phyloP scores from a whole-genome alignment of 2,329 filamentous ascomycete species.

The Magnaporthiopsis incrustans region DNA sequence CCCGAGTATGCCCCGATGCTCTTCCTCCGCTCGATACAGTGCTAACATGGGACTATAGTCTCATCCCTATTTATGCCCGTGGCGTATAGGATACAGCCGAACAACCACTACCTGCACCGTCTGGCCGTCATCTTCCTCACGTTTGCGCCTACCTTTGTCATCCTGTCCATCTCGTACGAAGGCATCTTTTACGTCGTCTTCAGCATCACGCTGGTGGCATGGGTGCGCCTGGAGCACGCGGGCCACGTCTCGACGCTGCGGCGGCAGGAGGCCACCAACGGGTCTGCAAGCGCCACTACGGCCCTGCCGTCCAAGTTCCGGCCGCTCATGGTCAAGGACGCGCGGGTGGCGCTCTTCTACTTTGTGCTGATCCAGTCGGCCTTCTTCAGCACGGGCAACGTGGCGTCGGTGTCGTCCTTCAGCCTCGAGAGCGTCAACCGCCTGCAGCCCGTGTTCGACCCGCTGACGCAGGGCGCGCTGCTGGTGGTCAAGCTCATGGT shows the following conservation, averaged over 20 bases:
- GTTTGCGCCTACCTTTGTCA: constrained; percentile 88
- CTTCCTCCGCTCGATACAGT: background rate
- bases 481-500: constrained; percentile 86
- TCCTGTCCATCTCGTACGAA: constrained; percentile 95
- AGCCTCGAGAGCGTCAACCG: constrained; percentile 84
- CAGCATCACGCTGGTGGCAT: constrained; percentile 70
- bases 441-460: constrained; percentile 85
- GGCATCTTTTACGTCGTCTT: constrained; percentile 93
- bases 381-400: constrained; percentile 95
- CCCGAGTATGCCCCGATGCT: background rate
- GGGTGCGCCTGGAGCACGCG: constrained; percentile 86
- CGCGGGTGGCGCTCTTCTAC: constrained; percentile 87
- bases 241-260: constrained; percentile 44
- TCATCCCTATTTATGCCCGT: constrained; percentile 72
- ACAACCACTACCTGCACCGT: constrained; percentile 82
- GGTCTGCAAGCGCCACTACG: background rate
- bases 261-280: constrained; percentile 10
- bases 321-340: constrained; percentile 70
- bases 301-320: constrained; percentile 35
- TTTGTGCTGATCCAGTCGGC: constrained; percentile 89
- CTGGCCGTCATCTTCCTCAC: constrained; percentile 84
- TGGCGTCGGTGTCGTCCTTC: constrained; percentile 89
- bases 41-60: constrained; percentile 23
- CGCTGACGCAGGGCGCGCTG: constrained; percentile 82
- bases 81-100: constrained; percentile 71